These are phyloP conservation scores for Phaffomyces antillensis DNA, from an alignment of 805 yeast species.

Conservation along the genomic window DNA sequence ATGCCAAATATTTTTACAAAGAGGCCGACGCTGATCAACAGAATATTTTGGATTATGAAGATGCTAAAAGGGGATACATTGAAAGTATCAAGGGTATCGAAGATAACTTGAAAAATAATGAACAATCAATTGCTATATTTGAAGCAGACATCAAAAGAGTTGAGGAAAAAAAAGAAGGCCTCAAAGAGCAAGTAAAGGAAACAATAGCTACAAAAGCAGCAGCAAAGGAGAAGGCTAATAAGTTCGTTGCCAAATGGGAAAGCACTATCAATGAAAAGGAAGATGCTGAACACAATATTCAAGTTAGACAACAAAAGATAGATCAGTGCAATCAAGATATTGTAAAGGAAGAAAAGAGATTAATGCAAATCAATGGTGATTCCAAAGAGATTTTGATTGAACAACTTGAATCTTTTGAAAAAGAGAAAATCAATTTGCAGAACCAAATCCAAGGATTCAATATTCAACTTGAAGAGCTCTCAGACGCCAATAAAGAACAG, in stretches of 20 bases:
- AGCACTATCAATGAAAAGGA: constrained; percentile 15
- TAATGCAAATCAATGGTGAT: constrained; percentile 24
- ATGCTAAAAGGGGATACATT: constrained; percentile 10
- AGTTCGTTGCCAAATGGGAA: constrained; percentile 9
- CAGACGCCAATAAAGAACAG: neutral
- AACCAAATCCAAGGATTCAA: constrained; percentile 1
- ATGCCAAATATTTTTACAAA: constrained; percentile 46
- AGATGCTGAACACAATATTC: constrained; percentile 13
- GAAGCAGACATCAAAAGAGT: constrained; percentile 2
- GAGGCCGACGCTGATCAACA: constrained; percentile 24
- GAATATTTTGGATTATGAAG: constrained; percentile 7
- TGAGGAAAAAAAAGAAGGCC: constrained; percentile 2
- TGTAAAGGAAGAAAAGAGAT: constrained; percentile 19
- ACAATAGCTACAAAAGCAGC: neutral
- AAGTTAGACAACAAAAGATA: constrained; percentile 15
- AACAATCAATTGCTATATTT: constrained; percentile 1
- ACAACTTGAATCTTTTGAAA: constrained; percentile 5
- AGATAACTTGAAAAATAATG: neutral
- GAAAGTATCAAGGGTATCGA: constrained; percentile 7
- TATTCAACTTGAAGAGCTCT: neutral
- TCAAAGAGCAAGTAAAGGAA: constrained; percentile 1
- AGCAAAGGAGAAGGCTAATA: constrained; percentile 7
- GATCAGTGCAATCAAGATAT: constrained; percentile 14
- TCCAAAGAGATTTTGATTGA: constrained; percentile 15
- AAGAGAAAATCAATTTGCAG: neutral